Evolutionary conservation across 306 rosid genomes (phyloP), one percentile per base, ranked within the genome.

Genomic region (Astragalus glycyphyllos): DNA sequence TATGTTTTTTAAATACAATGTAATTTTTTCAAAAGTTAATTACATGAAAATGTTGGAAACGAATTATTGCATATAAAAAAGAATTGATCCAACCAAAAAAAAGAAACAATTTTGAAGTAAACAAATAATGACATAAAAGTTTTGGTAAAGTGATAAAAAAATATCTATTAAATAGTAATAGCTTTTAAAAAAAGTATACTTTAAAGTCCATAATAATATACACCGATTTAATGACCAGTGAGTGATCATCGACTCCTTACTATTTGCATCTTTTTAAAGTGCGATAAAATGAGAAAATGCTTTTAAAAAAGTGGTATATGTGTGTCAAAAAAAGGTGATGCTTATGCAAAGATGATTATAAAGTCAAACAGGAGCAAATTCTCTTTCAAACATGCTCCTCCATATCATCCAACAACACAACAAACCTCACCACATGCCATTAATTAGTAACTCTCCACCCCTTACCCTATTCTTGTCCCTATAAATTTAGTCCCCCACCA

Each of bases 321-420:
- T 69, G 44, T 54, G 41, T 56, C 8, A 69, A 55, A 9, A 54
- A 69, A 69, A 55, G 65, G n/a, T 1, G 65, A 69, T 69, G 75
- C 65, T 23, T 69, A 23, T n/a, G 11, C 55, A 70, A 64, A 51
- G 66, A 61, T 69, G 41, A 17, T 60, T 29, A 63, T 50, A 42
- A 53, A 70, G 76, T 69, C 71, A 69, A 61, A 60, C 59, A 61
- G 45, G 34, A 46, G 45, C 53, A 53, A 68, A 69, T 57, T 69
- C 64, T n/a, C 64, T 20, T 48, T 45, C 46, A 37, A 60, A 49
- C 69, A 58, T 31, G 14, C 9, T 26, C n/a, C 42, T 41, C 57
- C 32, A 40, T 45, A 45, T 12, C 4, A 8, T 26, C 31, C 61
- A n/a, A 47, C 58, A 51, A 69, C 59, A 38, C 54, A 47, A 67